Evolutionary conservation across 2,329 filamentous ascomycete genomes (phyloP).

Genomic region (Colletotrichum spinosum): DNA sequence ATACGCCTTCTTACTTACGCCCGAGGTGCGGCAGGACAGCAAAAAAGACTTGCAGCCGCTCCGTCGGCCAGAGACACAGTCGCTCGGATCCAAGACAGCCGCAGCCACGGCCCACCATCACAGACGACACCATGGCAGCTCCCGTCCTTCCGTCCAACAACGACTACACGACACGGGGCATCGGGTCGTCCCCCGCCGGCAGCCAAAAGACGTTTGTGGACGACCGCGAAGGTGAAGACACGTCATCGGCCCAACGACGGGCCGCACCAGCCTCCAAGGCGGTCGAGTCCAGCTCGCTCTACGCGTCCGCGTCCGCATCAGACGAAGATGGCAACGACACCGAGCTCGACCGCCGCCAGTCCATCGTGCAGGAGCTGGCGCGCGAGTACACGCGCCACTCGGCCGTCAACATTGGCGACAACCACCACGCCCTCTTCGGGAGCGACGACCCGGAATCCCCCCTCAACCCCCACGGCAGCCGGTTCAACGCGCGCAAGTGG

Average conservation of each 20-base stretch:
- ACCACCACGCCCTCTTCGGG: conserved; percentile 42
- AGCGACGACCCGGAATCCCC: conserved; percentile 53
- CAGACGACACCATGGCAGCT: conserved; percentile 16
- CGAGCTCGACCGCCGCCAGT: conserved; percentile 38
- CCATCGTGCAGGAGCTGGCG: conserved; percentile 41
- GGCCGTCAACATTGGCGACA: conserved; percentile 38
- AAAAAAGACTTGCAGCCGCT: conserved; percentile 31
- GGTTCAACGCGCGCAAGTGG: conserved; percentile 62
- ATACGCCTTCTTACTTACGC: neutral
- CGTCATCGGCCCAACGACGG: conserved; percentile 1
- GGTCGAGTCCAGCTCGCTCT: conserved; percentile 5
- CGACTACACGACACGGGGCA: conserved; percentile 9
- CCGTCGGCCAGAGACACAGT: conserved; percentile 26
- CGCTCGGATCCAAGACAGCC: neutral
- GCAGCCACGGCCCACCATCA: neutral
- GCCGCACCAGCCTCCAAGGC: neutral
- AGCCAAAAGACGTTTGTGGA: conserved; percentile 36
- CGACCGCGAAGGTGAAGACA: conserved; percentile 14
- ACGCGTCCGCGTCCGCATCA: conserved; percentile 17
- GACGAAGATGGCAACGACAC: conserved; percentile 33
- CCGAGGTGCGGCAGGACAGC: conserved; percentile 11
- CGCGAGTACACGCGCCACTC: conserved; percentile 40
- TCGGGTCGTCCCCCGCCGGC: conserved; percentile 19
- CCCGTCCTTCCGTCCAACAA: conserved; percentile 15
- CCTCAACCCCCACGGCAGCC: conserved; percentile 59